These are phyloP conservation scores for Xylariales sp. DNA, from an alignment of 2,329 filamentous ascomycete species.

Conservation along the genomic window DNA sequence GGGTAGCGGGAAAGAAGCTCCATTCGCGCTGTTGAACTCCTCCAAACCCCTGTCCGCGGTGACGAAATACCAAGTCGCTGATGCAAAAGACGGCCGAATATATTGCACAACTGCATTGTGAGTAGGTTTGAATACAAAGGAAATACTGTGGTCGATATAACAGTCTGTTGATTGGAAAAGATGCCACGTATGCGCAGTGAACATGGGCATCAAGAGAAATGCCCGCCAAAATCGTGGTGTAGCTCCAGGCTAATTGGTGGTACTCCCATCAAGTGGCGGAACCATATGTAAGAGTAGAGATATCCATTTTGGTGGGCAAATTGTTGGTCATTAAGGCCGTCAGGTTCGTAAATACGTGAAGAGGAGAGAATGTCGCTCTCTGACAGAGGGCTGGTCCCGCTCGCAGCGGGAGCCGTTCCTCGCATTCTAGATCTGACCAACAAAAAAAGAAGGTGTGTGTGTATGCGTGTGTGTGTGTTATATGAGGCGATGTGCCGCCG, in stretches of 20 bases:
- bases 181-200: too few species aligned
- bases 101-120: not conserved
- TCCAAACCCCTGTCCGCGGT: not conserved
- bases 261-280: too few species aligned
- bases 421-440: not conserved
- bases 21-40: too few species aligned
- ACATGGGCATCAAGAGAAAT: too few species aligned
- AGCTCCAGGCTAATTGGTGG: slow-evolving; percentile 1
- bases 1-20: too few species aligned
- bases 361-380: not conserved
- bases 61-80: not conserved
- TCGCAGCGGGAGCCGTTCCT: not conserved
- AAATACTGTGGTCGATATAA: slow-evolving; percentile 1
- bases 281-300: too few species aligned
- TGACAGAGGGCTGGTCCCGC: not conserved
- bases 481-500: too few species aligned
- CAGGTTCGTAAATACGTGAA: slow-evolving; percentile 5
- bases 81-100: slow-evolving; percentile 3
- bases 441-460: not conserved
- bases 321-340: slow-evolving; percentile 5
- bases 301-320: slow-evolving; percentile 1
- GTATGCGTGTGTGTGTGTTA: too few species aligned
- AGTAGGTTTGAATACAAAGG: slow-evolving; percentile 5
- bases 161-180: not conserved
- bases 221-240: not conserved